Percentiles rank a stretch among this genome's conserved stretches.
Evolutionary conservation across 2,329 filamentous ascomycete species (phyloP).

Genomic region (Lasiodiplodia theobromae): DNA sequence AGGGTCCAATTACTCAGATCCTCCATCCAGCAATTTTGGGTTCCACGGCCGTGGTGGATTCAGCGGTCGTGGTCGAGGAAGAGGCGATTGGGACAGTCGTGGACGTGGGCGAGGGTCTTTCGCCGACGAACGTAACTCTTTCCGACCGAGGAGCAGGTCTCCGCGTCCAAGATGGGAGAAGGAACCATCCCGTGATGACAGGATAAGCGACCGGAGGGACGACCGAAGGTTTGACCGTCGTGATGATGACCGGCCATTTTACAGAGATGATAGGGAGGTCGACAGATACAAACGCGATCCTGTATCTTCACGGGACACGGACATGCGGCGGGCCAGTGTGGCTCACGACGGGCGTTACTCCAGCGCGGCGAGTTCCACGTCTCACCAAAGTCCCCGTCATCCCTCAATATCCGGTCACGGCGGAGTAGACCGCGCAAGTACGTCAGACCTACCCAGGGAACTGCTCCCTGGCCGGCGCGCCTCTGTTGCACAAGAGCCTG

Average conservation of each 20-base stretch:
- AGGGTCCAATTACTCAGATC: slow-evolving; percentile 74
- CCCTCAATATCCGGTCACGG: slow-evolving; percentile 25
- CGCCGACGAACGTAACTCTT: slow-evolving; percentile 60
- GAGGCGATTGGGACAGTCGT: slow-evolving; percentile 59
- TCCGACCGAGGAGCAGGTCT: slow-evolving; percentile 69
- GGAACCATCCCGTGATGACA: slow-evolving; percentile 47
- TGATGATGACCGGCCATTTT: slow-evolving; percentile 49
- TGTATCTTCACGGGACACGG: slow-evolving; percentile 30
- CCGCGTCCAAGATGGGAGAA: slow-evolving; percentile 66
- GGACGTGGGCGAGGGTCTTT: slow-evolving; percentile 58
- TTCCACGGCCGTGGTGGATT: slow-evolving; percentile 59
- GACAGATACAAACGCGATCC: slow-evolving; percentile 50
- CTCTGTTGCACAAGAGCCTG: slow-evolving; percentile 45
- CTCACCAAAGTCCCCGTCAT: slow-evolving; percentile 27
- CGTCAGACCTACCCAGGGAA: slow-evolving; percentile 18
- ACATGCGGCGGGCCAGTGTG: slow-evolving; percentile 30
- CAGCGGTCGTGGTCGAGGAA: slow-evolving; percentile 50
- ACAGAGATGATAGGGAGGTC: slow-evolving; percentile 47
- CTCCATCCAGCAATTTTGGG: slow-evolving; percentile 58
- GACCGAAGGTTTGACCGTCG: slow-evolving; percentile 54
- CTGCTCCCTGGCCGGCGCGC: slow-evolving; percentile 40
- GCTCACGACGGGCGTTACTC: slow-evolving; percentile 25
- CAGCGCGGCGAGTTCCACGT: slow-evolving; percentile 4
- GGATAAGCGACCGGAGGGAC: slow-evolving; percentile 48
- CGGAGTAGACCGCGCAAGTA: slow-evolving; percentile 15